These are phyloP conservation scores for Microcera coccophila DNA, from an alignment of 2,329 filamentous ascomycete genomes.

Conservation along the genomic window DNA sequence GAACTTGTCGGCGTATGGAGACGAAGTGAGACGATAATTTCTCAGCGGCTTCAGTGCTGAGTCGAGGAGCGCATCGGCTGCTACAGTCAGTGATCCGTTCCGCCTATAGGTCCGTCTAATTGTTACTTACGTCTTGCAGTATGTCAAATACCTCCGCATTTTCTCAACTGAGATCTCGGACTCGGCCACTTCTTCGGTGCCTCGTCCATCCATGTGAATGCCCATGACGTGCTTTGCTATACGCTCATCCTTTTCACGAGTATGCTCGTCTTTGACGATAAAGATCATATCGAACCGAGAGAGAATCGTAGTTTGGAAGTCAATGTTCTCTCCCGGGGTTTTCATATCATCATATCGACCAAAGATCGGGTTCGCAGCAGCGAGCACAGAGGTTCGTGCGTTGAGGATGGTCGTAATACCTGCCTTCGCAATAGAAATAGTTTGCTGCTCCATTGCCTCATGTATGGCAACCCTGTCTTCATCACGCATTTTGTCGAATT, in stretches of 20 bases:
- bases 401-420: conserved; percentile 98
- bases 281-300: conserved; percentile 99
- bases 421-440: conserved; percentile 97
- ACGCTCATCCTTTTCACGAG: conserved; percentile 79
- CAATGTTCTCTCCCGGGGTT: conserved; percentile 95
- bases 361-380: conserved; percentile 95
- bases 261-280: conserved; percentile 94
- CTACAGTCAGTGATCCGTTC: conserved; percentile 34
- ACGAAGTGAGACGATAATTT: conserved; percentile 97
- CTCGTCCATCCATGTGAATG: conserved; percentile 89
- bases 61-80: conserved; percentile 84
- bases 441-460: conserved; percentile 99
- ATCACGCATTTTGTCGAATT: conserved; percentile 99
- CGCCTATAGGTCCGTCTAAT: too few relatives aligned
- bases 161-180: conserved; percentile 92
- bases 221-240: conserved; percentile 97
- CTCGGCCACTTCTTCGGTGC: conserved; percentile 75
- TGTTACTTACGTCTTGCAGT: conserved; percentile 87
- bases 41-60: conserved; percentile 86
- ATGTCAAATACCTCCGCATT: conserved; percentile 95
- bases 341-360: conserved; percentile 98
- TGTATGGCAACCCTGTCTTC: conserved; percentile 97
- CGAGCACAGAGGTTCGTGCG: conserved; percentile 88
- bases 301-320: conserved; percentile 97
- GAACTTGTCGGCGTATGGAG: conserved; percentile 89